Conservation (phyloP, 768 basidiomycete genomes). For the Pleurotus tuber-regium region DNA sequence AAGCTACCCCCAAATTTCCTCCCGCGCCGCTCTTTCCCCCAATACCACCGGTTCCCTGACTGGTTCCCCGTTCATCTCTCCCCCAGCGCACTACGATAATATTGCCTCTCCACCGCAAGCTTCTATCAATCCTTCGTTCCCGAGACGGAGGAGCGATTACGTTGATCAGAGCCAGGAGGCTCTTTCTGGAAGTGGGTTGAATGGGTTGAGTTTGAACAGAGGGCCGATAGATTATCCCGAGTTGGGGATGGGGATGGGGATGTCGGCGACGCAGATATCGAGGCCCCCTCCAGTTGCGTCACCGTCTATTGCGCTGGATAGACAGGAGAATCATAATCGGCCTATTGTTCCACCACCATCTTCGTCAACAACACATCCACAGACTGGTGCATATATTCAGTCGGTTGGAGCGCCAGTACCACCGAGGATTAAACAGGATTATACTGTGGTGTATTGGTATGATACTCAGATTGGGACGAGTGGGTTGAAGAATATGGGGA, state of each 20-base stretch:
- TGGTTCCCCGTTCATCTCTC: slow-evolving; percentile 37
- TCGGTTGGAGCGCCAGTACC: slow-evolving; percentile 56
- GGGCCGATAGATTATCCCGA: slow-evolving; percentile 81
- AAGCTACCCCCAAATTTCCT: slow-evolving; percentile 51
- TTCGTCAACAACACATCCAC: slow-evolving; percentile 24
- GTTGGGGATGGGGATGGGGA: slow-evolving; percentile 57
- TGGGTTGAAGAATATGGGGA: slow-evolving; percentile 92
- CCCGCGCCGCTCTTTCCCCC: slow-evolving; percentile 34
- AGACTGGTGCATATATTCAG: too few relatives aligned
- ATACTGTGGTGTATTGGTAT: slow-evolving; percentile 82
- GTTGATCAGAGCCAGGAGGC: slow-evolving; percentile 76
- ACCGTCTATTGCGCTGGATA: slow-evolving; percentile 55
- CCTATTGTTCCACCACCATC: slow-evolving; percentile 34
- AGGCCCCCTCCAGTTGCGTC: slow-evolving; percentile 83
- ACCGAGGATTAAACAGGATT: slow-evolving; percentile 71
- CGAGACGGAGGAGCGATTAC: slow-evolving; percentile 77
- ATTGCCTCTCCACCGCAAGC: slow-evolving; percentile 79
- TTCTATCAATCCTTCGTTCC: slow-evolving; percentile 76
- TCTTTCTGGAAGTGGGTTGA: slow-evolving; percentile 37
- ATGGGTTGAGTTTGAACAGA: too few relatives aligned
- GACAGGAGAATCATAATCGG: slow-evolving; percentile 74
- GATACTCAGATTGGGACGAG: slow-evolving; percentile 77
- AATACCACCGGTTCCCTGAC: slow-evolving; percentile 22
- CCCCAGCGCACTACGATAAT: slow-evolving; percentile 36
- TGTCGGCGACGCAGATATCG: slow-evolving; percentile 62